Percentiles rank a stretch among this genome's conserved stretches.
Evolutionary conservation across 176 grass and related monocot genomes (phyloP).

Genomic region (Lolium perenne): DNA sequence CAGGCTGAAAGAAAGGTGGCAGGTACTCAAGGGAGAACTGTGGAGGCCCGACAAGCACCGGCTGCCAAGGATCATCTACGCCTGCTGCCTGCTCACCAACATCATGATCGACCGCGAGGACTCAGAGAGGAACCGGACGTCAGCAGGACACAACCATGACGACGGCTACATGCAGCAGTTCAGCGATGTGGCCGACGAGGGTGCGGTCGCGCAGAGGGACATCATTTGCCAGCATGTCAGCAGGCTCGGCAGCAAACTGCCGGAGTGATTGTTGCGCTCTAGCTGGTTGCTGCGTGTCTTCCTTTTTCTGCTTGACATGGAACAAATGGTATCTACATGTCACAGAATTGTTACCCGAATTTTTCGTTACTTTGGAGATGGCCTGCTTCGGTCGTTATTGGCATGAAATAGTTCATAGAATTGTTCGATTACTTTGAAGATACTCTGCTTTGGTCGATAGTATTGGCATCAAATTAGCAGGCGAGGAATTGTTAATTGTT

Average conservation of each 20-base stretch:
- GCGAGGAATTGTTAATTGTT: neutral
- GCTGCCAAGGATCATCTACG: too few species aligned
- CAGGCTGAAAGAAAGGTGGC: slow-evolving; percentile 44
- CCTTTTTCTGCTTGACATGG: neutral
- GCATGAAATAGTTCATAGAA: slow-evolving; percentile 9
- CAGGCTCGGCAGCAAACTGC: slow-evolving; percentile 3
- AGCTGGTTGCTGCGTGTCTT: neutral
- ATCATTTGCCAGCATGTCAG: slow-evolving; percentile 41
- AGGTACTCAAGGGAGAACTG: too few species aligned
- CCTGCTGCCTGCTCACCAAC: slow-evolving; percentile 44
- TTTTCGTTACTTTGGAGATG: slow-evolving; percentile 13
- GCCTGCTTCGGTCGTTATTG: neutral
- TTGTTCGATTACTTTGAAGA: slow-evolving; percentile 15
- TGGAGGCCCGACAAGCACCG: too few species aligned
- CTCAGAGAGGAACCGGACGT: slow-evolving; percentile 21
- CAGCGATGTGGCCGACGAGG: slow-evolving; percentile 42
- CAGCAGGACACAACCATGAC: slow-evolving; percentile 49
- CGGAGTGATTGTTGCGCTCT: slow-evolving; percentile 19
- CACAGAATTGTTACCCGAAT: slow-evolving; percentile 23
- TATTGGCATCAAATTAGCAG: slow-evolving; percentile 25
- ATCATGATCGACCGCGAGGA: slow-evolving; percentile 68
- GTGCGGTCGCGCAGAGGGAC: slow-evolving; percentile 48
- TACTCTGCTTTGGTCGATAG: neutral
- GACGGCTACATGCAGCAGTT: slow-evolving; percentile 58
- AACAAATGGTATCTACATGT: slow-evolving; percentile 1